Evolutionary conservation across 2,329 filamentous ascomycete genomes (phyloP).

Genomic region (Huntiella savannae): DNA sequence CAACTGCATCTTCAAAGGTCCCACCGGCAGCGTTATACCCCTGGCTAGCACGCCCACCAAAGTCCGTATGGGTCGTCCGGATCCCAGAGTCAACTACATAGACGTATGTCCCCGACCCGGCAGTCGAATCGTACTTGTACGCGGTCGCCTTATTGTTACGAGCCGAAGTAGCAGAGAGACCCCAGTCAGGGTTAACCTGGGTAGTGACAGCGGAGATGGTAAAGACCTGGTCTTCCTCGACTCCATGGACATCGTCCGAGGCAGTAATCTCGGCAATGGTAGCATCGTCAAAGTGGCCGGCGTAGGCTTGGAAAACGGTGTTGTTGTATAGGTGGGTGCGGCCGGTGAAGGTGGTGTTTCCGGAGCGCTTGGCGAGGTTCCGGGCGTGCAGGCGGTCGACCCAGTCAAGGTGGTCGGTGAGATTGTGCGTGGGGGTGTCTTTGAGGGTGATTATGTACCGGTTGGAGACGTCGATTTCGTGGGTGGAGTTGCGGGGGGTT

Average conservation of each 20-base stretch:
- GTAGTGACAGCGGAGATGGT: conserved; percentile 8
- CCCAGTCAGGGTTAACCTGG: conserved; percentile 17
- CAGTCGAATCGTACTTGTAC: conserved; percentile 13
- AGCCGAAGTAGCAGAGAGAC: conserved; percentile 17
- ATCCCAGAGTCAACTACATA: conserved; percentile 16
- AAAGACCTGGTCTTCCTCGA: conserved; percentile 5
- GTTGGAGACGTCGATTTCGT: background rate
- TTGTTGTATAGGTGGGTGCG: background rate
- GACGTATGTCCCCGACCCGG: conserved; percentile 14
- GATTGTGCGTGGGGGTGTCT: conserved; percentile 15
- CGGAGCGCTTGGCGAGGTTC: conserved; percentile 17
- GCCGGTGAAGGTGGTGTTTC: conserved; percentile 10
- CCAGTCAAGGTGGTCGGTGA: conserved; percentile 20
- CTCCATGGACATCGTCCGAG: conserved; percentile 22
- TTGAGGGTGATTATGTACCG: conserved; percentile 27
- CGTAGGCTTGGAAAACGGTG: conserved; percentile 19
- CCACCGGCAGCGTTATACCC: conserved; percentile 15
- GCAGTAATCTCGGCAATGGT: conserved; percentile 23
- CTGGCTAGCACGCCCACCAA: conserved; percentile 13
- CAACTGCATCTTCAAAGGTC: conserved; percentile 17
- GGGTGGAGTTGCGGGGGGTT: background rate
- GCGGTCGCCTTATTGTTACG: conserved; percentile 14
- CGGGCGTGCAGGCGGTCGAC: conserved; percentile 17
- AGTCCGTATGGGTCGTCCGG: conserved; percentile 12
- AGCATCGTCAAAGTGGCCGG: conserved; percentile 22